Conservation (phyloP, 2,329 filamentous ascomycete species). For the Metarhizium sp. region DNA sequence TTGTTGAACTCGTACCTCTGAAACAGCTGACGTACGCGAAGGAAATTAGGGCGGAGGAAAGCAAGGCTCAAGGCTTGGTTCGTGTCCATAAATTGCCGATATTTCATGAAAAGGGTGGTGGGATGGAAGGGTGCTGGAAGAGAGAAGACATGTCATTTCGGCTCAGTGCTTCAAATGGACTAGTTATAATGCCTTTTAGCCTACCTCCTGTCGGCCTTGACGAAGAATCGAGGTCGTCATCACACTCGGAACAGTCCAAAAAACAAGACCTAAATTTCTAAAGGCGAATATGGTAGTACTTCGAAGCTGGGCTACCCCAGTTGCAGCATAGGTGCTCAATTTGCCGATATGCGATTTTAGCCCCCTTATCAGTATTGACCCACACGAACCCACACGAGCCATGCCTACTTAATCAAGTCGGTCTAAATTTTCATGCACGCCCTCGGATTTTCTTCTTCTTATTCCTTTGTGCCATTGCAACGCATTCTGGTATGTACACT, state of each 20-base stretch:
- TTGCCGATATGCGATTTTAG: conserved; percentile 1
- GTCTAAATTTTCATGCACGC: no score
- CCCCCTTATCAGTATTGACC: background rate
- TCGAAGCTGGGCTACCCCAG: background rate
- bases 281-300: conserved; percentile 11
- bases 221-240: background rate
- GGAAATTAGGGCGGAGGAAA: conserved; percentile 52
- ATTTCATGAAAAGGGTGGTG: conserved; percentile 81
- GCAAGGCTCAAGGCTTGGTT: conserved; percentile 70
- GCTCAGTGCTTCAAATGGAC: conserved; percentile 67
- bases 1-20: conserved; percentile 73
- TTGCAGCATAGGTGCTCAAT: background rate
- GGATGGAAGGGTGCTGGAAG: conserved; percentile 55
- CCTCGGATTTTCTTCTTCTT: background rate
- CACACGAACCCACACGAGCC: conserved; percentile 1
- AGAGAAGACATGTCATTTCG: conserved; percentile 87
- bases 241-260: conserved; percentile 30
- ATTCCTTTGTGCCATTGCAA: background rate
- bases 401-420: background rate
- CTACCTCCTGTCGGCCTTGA: conserved; percentile 52
- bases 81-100: conserved; percentile 76
- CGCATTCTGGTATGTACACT: background rate
- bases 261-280: conserved; percentile 64
- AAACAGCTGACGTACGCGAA: conserved; percentile 44
- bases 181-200: conserved; percentile 82